Percentiles rank a stretch among this genome's conserved stretches.
Conservation (phyloP, 768 basidiomycete genomes). For the Trametes coccinea region DNA sequence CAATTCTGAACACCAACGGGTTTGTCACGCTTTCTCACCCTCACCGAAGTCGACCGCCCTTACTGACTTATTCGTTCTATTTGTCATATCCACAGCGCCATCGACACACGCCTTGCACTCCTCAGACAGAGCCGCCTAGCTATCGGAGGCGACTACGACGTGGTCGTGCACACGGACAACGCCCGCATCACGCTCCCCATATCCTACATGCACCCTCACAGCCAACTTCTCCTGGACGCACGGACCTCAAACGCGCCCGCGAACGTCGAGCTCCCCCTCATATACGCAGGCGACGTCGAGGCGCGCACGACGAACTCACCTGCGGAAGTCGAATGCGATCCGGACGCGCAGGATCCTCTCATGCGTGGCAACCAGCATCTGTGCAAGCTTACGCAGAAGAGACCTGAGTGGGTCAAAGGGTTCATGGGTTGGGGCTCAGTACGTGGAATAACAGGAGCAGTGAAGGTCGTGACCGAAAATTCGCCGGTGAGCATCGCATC, state of each 20-base stretch:
- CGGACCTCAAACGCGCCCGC: constrained; percentile 39
- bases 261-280: constrained; percentile 33
- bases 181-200: constrained; percentile 33
- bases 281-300: constrained; percentile 42
- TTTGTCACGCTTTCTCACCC: constrained; percentile 28
- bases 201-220: too few relatives aligned
- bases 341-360: constrained; percentile 22
- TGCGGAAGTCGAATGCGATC: constrained; percentile 5
- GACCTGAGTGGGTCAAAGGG: neutral
- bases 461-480: neutral
- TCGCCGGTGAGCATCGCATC: neutral
- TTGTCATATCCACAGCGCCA: constrained; percentile 12
- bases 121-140: too few relatives aligned
- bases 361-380: constrained; percentile 17
- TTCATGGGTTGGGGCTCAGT: neutral
- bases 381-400: neutral
- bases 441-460: neutral
- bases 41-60: too few relatives aligned
- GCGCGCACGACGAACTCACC: constrained; percentile 22
- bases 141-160: constrained; percentile 29
- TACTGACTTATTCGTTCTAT: neutral
- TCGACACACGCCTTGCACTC: too few relatives aligned
- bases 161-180: constrained; percentile 38
- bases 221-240: constrained; percentile 31
- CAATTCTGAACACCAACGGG: constrained; percentile 45